A percentile compares a stretch with the other conserved stretches of the same genome.
phyloP scores from a whole-genome alignment of 805 yeast species.

The Starmerella bacillaris region DNA sequence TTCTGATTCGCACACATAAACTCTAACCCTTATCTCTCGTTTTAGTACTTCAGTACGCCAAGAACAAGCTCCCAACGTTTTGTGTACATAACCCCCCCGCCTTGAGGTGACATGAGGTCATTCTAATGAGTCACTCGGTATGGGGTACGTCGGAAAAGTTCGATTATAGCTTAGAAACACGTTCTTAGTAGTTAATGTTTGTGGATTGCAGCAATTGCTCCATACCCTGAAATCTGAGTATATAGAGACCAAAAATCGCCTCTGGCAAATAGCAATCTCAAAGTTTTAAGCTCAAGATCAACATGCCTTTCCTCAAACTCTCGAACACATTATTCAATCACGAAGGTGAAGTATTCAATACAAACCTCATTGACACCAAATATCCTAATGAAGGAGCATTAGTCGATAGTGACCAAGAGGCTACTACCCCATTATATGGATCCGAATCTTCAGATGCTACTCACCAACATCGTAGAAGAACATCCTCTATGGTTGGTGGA shows the following conservation, averaged over 20 bases:
- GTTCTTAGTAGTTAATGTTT: too few relatives aligned
- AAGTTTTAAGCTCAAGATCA: neutral
- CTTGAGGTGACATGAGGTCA: neutral
- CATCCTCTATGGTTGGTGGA: slow-evolving; percentile 16
- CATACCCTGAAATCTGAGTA: too few relatives aligned
- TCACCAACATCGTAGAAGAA: slow-evolving; percentile 8
- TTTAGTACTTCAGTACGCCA: too few relatives aligned
- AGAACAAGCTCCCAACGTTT: neutral
- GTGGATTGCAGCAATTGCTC: too few relatives aligned
- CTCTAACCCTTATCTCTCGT: too few relatives aligned
- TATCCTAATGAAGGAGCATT: neutral
- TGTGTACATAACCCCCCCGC: neutral
- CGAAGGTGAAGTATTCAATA: slow-evolving; percentile 9
- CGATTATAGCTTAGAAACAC: too few relatives aligned
- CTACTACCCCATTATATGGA: neutral
- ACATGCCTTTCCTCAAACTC: slow-evolving; percentile 12
- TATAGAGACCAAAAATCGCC: neutral
- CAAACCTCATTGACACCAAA: slow-evolving; percentile 1
- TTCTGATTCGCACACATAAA: too few relatives aligned
- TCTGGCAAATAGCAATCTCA: neutral
- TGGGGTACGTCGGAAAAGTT: neutral
- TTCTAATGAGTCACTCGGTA: neutral
- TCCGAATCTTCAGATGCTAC: slow-evolving; percentile 1
- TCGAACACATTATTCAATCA: slow-evolving; percentile 11
- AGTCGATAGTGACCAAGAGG: neutral